These are phyloP conservation scores for Trichophyton schoenleinii DNA, from an alignment of 2,329 filamentous ascomycete genomes.

Conservation along the genomic window DNA sequence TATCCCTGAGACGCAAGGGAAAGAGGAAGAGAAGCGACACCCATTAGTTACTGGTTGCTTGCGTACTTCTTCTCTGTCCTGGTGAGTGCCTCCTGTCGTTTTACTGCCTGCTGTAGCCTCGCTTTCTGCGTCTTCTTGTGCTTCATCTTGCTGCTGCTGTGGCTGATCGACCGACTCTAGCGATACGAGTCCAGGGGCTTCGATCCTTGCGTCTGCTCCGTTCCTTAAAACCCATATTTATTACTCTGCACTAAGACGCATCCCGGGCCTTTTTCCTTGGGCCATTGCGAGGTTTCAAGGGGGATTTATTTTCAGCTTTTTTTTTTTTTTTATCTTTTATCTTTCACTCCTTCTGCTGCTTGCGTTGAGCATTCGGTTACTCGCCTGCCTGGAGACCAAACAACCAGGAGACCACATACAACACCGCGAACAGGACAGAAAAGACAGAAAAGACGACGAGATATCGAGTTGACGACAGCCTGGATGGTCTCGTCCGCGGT, in stretches of 20 bases:
- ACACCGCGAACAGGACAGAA: no score
- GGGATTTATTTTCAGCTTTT: not conserved
- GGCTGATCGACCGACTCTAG: not conserved
- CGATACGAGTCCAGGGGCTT: not conserved
- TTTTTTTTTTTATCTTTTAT: no score
- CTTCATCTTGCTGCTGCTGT: not conserved
- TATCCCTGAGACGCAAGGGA: not conserved
- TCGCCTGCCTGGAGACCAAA: no score
- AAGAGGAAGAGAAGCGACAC: no score
- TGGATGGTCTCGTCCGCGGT: not conserved
- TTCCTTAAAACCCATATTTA: not conserved
- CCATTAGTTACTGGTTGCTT: no score
- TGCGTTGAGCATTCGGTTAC: not conserved
- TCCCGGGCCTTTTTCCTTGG: not conserved
- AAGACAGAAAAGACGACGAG: no score
- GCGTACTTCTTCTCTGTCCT: no score
- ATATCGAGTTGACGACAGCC: not conserved
- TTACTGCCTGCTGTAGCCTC: no score
- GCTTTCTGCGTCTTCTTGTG: not conserved
- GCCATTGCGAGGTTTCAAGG: not conserved
- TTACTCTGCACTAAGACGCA: not conserved
- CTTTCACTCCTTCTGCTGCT: not conserved
- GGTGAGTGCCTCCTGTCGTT: no score
- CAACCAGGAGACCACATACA: no score
- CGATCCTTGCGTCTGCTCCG: constrained; percentile 1